Evolutionary conservation across 495 filamentous ascomycete species (phyloP).

Genomic region (Collariella sp.): DNA sequence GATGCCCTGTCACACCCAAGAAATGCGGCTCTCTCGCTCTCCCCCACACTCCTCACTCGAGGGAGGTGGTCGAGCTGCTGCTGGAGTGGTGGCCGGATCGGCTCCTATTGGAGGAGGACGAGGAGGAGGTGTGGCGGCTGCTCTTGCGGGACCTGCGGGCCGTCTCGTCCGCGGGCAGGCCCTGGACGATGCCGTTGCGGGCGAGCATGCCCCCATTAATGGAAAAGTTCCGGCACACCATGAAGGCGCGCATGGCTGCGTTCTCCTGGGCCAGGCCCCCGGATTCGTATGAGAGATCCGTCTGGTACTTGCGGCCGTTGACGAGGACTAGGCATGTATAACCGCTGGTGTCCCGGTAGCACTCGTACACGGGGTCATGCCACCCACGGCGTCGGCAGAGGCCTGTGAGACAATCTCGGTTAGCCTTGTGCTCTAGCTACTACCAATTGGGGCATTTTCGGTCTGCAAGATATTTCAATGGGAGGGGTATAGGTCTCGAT

Average conservation of each 20-base stretch:
- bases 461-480: neutral
- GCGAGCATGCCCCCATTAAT: constrained; percentile 90
- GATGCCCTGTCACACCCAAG: neutral
- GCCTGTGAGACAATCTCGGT: constrained; percentile 52
- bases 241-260: constrained; percentile 92
- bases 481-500: constrained; percentile 25
- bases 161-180: constrained; percentile 58
- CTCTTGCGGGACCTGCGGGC: constrained; percentile 37
- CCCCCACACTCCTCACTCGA: constrained; percentile 31
- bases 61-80: constrained; percentile 51
- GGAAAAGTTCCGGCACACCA: constrained; percentile 97
- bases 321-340: constrained; percentile 89
- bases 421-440: constrained; percentile 33
- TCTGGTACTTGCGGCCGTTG: constrained; percentile 94
- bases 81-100: constrained; percentile 44
- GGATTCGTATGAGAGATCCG: constrained; percentile 72
- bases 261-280: constrained; percentile 83
- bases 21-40: constrained; percentile 7
- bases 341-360: constrained; percentile 60
- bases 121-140: constrained; percentile 39
- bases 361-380: constrained; percentile 86
- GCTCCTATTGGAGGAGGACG: constrained; percentile 31
- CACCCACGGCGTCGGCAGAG: constrained; percentile 93
- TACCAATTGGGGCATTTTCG: constrained; percentile 19
- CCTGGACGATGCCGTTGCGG: constrained; percentile 78